Conservation (phyloP, 495 filamentous ascomycete species). For the Trichoderma orchidacearum region DNA sequence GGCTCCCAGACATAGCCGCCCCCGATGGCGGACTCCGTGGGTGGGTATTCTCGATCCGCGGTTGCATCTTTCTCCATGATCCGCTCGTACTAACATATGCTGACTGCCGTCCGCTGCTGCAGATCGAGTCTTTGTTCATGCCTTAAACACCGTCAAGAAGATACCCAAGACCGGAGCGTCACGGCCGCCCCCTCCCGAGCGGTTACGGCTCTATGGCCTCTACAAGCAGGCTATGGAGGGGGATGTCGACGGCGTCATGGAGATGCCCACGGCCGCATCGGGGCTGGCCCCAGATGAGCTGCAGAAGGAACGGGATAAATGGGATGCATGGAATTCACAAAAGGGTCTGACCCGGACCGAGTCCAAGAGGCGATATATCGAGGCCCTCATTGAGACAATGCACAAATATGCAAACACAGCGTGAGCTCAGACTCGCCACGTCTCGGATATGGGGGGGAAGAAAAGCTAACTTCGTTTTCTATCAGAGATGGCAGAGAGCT, state of each 20-base stretch:
- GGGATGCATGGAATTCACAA: constrained; percentile 89
- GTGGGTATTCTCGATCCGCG: constrained; percentile 15
- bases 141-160: constrained; percentile 94
- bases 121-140: constrained; percentile 98
- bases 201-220: constrained; percentile 85
- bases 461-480: not conserved
- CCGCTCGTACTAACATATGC: constrained; percentile 4
- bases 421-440: constrained; percentile 17
- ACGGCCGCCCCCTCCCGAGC: constrained; percentile 71
- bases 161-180: constrained; percentile 85
- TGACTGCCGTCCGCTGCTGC: constrained; percentile 7
- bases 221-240: constrained; percentile 99
- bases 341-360: constrained; percentile 71
- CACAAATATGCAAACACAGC: constrained; percentile 78
- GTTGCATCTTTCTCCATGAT: constrained; percentile 9
- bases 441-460: not conserved
- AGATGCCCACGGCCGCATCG: constrained; percentile 45
- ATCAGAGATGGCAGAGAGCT: constrained; percentile 65
- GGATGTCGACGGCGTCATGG: constrained; percentile 86
- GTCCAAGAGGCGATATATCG: constrained; percentile 88
- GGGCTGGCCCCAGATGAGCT: constrained; percentile 27
- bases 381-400: constrained; percentile 91
- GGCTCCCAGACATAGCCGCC: not conserved
- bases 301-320: constrained; percentile 46
- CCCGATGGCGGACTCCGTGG: constrained; percentile 36